phyloP scores from a whole-genome alignment of 2,329 filamentous ascomycete genomes.

The Exserohilum turcica region DNA sequence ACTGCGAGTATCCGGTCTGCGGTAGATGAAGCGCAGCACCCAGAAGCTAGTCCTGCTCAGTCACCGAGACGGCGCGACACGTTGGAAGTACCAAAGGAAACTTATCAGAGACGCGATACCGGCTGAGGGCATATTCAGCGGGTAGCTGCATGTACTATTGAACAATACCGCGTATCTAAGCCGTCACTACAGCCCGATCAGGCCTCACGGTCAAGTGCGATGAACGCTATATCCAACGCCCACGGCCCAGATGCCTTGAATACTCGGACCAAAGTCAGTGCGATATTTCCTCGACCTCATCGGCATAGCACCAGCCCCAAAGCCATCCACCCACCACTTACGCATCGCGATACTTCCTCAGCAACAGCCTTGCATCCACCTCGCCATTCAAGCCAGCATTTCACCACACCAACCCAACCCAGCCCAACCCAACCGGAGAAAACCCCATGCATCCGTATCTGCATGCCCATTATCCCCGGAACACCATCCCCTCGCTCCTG shows the following conservation, averaged over 20 bases:
- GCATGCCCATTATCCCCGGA: no score
- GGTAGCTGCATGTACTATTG: no score
- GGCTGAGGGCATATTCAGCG: neutral
- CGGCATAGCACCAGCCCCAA: conserved; percentile 31
- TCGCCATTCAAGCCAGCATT: conserved; percentile 65
- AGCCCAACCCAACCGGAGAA: no score
- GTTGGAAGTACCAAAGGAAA: conserved; percentile 30
- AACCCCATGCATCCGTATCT: no score
- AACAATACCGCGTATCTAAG: no score
- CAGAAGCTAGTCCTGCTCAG: conserved; percentile 18
- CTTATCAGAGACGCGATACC: conserved; percentile 19
- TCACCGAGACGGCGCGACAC: conserved; percentile 23
- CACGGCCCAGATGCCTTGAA: conserved; percentile 36
- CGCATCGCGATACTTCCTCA: conserved; percentile 62
- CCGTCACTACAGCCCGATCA: conserved; percentile 35
- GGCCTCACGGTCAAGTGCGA: conserved; percentile 33
- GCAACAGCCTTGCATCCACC: conserved; percentile 56
- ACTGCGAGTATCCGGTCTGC: conserved; percentile 41
- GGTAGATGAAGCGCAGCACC: conserved; percentile 18
- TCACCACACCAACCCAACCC: no score
- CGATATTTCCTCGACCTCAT: conserved; percentile 33
- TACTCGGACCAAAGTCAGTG: conserved; percentile 33
- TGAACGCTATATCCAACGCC: conserved; percentile 36
- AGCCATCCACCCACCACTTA: conserved; percentile 44
- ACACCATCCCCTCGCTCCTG: no score